A percentile compares a stretch with the other conserved stretches of the same genome.
Conservation (phyloP, 371 early-diverging fungal genomes). For the Mortierella sp. region DNA sequence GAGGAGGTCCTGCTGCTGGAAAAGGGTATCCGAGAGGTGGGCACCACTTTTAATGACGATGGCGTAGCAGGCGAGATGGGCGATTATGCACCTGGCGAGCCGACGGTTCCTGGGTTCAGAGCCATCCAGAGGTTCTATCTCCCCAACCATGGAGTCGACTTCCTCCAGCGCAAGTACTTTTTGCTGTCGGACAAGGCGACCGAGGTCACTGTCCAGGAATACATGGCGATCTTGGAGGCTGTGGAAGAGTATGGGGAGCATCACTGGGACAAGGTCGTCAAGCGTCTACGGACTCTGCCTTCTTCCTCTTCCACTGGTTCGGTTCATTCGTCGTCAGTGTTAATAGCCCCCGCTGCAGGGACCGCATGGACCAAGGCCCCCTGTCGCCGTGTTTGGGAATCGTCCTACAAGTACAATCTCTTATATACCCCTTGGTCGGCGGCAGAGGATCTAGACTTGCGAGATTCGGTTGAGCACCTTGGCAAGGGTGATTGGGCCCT, state of each 20-base stretch:
- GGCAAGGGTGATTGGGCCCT: conserved; percentile 34
- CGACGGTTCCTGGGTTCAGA: conserved; percentile 17
- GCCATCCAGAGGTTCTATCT: conserved; percentile 45
- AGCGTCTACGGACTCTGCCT: conserved; percentile 8
- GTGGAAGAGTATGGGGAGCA: conserved; percentile 40
- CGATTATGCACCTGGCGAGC: neutral
- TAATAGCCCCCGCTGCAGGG: neutral
- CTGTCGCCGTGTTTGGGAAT: conserved; percentile 51
- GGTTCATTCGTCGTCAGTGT: neutral
- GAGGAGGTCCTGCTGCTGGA: conserved; percentile 42
- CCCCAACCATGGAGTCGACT: conserved; percentile 8
- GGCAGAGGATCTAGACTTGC: conserved; percentile 43
- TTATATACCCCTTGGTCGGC: conserved; percentile 40
- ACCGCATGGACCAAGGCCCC: conserved; percentile 52
- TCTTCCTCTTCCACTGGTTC: neutral
- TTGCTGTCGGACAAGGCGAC: conserved; percentile 48
- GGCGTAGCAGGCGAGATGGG: neutral
- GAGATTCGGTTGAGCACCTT: conserved; percentile 16
- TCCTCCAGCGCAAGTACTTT: conserved; percentile 40
- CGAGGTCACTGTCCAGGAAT: conserved; percentile 43
- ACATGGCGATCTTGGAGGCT: conserved; percentile 48
- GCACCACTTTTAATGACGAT: conserved; percentile 18
- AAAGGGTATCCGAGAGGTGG: conserved; percentile 44
- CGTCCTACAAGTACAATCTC: conserved; percentile 44
- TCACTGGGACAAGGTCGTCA: conserved; percentile 49